Conservation (phyloP, 2,329 filamentous ascomycete species). For the Cordyceps pruinosa region DNA sequence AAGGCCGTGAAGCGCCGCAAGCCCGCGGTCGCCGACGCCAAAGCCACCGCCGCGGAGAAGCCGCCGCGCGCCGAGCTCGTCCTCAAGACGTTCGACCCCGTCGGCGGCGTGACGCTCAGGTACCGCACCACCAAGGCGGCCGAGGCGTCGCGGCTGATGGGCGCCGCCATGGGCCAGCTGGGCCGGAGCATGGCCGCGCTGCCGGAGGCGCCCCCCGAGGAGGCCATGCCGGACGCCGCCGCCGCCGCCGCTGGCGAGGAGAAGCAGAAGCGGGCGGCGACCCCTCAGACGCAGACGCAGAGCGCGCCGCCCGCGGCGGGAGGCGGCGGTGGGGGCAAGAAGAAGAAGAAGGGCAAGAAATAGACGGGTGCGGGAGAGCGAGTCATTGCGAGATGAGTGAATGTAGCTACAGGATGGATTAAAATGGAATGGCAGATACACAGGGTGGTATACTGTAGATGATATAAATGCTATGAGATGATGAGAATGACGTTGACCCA, state of each 20-base stretch:
- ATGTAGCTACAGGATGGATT: background rate
- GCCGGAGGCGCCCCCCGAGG: conserved; percentile 34
- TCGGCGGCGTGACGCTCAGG: conserved; percentile 75
- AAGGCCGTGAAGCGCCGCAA: conserved; percentile 31
- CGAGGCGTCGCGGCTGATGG: conserved; percentile 76
- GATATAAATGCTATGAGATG: too few species aligned
- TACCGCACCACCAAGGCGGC: conserved; percentile 87
- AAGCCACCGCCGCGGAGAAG: conserved; percentile 29
- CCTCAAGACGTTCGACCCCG: conserved; percentile 84
- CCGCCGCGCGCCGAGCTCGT: conserved; percentile 63
- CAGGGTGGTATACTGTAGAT: background rate
- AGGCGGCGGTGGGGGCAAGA: conserved; percentile 41
- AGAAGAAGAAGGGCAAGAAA: conserved; percentile 68
- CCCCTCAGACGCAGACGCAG: conserved; percentile 17
- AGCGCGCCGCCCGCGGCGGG: conserved; percentile 23
- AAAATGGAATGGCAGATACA: background rate
- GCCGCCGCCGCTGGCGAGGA: conserved; percentile 15
- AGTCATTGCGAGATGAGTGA: background rate
- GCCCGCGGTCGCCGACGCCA: conserved; percentile 17
- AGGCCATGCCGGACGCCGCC: conserved; percentile 20
- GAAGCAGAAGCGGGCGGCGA: conserved; percentile 21
- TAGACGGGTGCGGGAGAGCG: conserved; percentile 28
- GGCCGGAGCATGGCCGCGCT: conserved; percentile 62
- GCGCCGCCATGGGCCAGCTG: conserved; percentile 63
- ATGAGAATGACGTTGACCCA: too few species aligned